Evolutionary conservation across 495 filamentous ascomycete species (phyloP).

Genomic region (Aspergillus saccharolyticus): DNA sequence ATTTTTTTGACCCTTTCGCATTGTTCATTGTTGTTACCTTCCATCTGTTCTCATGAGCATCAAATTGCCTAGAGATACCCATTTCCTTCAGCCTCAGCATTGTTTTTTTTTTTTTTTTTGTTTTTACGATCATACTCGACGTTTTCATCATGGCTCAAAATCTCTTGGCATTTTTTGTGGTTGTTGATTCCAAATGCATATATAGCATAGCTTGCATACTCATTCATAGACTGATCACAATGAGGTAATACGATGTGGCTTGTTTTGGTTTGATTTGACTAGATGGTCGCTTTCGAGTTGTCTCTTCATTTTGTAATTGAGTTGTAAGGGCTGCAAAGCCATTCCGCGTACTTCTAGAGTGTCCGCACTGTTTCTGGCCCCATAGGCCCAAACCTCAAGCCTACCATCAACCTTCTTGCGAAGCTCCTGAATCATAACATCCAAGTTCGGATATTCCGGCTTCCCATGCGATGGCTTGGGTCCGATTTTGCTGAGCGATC

Average conservation of each 20-base stretch:
- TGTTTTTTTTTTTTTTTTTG: no score
- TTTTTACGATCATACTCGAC: background rate
- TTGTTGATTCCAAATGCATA: background rate
- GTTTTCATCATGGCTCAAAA: background rate
- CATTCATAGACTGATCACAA: background rate
- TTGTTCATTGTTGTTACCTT: background rate
- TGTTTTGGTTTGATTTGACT: background rate
- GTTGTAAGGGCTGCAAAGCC: no score
- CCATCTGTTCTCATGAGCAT: slow-evolving; percentile 4
- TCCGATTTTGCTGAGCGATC: slow-evolving; percentile 52
- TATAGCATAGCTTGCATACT: background rate
- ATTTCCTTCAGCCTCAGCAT: background rate
- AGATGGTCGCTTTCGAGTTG: background rate
- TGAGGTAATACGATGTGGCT: background rate
- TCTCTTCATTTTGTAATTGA: background rate
- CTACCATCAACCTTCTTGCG: background rate
- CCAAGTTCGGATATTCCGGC: slow-evolving; percentile 35
- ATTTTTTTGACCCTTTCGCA: background rate
- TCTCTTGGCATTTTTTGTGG: background rate
- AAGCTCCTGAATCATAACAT: slow-evolving; percentile 10
- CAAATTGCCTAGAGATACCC: slow-evolving; percentile 6
- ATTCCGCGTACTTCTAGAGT: no score
- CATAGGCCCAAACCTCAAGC: no score
- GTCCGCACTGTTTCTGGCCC: no score
- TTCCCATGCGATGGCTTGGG: slow-evolving; percentile 56